Conservation (phyloP, 495 filamentous ascomycete species). For the Hyaloscypha hepaticicola region DNA sequence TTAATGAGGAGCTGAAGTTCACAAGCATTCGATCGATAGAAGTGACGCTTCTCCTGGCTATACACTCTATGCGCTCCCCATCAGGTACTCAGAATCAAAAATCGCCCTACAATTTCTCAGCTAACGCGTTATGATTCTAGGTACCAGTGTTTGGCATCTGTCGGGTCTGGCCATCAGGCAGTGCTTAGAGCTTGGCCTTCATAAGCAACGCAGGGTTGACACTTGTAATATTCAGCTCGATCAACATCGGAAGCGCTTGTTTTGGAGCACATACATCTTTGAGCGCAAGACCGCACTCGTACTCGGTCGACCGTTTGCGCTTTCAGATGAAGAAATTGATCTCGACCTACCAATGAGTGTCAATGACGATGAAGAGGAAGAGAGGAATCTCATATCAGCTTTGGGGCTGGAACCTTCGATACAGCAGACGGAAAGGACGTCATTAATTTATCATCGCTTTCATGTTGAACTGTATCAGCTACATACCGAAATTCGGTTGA, state of each 20-base stretch:
- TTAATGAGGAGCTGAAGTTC: background rate
- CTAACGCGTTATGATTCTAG: background rate
- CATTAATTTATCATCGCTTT: background rate
- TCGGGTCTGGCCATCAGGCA: background rate
- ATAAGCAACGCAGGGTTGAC: background rate
- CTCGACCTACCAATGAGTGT: slow-evolving; percentile 2
- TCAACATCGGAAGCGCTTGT: slow-evolving; percentile 2
- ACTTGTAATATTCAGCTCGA: background rate
- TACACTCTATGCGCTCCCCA: background rate
- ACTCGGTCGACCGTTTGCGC: background rate
- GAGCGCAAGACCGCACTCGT: background rate
- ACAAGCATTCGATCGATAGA: background rate
- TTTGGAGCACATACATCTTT: background rate
- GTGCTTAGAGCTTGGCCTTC: slow-evolving; percentile 1
- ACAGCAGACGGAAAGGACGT: background rate
- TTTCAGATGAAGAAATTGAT: background rate
- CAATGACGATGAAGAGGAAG: background rate
- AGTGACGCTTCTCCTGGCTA: background rate
- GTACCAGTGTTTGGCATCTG: slow-evolving; percentile 1
- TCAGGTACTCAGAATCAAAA: background rate
- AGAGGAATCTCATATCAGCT: background rate
- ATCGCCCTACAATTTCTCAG: background rate
- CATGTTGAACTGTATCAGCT: background rate
- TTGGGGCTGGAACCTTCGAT: background rate
- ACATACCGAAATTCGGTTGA: background rate